Base-by-base conservation (phyloP, 306 rosid genomes). In the Glycine latifolia region DNA sequence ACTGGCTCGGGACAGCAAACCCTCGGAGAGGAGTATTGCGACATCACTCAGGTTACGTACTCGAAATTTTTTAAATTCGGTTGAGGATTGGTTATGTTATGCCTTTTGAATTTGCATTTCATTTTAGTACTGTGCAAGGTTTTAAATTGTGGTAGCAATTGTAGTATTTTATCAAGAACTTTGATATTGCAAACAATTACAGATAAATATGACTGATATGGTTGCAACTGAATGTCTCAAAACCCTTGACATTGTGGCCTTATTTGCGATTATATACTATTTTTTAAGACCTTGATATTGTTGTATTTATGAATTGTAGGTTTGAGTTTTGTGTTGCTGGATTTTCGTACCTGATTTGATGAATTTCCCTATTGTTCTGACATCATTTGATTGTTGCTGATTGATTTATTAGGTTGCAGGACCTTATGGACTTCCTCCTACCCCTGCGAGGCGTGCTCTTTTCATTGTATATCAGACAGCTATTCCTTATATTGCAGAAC, bases 1-100 rank as follows among this genome's bases (percentile, higher is more conserved):
- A 96, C 99, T 4, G 99, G 99, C 31, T 93, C 99, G 0, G 99
- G 99, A 48, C 97, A 91, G 77, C 99, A 96, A 81, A 96, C 98
- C 10, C 88, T 96, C 11, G 98, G 99, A 16, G 99, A 96, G 86
- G 99, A 96, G 86, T 93, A 96, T 84, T 96, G 99, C 75, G 99
- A 93, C 75, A 89, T 94, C 56, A 96, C 92, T 73, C 97, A 96
- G 98, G 98, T 95, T 82, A 53, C 49, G 43, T 59, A 8, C 56
- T 60, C 11, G 17, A 35, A 62, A 62, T 53, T 61, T 15, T 62
- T 31, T 33, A 73, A 6, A 10, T 48, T 49, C n/a, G 20, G 7
- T 63, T 43, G 44, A 11, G 75, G 56, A 53, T 26, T 52, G 37
- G 68, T 37, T 37, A 4, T 37, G 41, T 37, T 37, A 52, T 26